These are phyloP conservation scores for Dissophora ornata DNA, from an alignment of 192 early-diverging fungal genomes.

Conservation along the genomic window DNA sequence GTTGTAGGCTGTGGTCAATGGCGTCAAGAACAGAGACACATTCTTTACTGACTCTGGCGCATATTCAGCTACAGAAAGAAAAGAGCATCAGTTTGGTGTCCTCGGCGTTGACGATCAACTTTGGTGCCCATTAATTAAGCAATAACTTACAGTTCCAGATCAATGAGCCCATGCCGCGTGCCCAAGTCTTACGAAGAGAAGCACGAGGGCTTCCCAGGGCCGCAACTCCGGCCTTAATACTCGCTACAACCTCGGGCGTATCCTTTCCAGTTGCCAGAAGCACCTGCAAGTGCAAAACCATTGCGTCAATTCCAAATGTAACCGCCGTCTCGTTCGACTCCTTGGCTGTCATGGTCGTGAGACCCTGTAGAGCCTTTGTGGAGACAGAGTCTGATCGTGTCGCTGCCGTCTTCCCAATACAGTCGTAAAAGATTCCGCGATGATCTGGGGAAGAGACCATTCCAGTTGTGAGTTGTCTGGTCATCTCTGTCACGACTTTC, in stretches of 20 bases:
- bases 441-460: constrained; percentile 76
- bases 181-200: constrained; percentile 72
- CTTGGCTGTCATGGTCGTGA: constrained; percentile 76
- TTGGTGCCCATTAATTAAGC: too few species aligned
- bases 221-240: constrained; percentile 61
- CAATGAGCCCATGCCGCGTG: constrained; percentile 66
- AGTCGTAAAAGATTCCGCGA: constrained; percentile 69
- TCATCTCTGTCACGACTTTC: constrained; percentile 69
- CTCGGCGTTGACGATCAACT: too few species aligned
- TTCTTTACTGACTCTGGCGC: constrained; percentile 20
- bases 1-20: constrained; percentile 63
- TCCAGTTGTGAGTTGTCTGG: constrained; percentile 68
- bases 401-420: constrained; percentile 59
- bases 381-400: constrained; percentile 53
- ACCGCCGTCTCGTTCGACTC: constrained; percentile 83
- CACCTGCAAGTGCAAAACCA: constrained; percentile 63
- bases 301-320: constrained; percentile 67
- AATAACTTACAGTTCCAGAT: constrained; percentile 59
- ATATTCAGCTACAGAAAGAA: constrained; percentile 22
- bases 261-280: constrained; percentile 58
- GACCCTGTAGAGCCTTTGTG: constrained; percentile 66
- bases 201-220: constrained; percentile 73
- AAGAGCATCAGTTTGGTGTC: too few species aligned
- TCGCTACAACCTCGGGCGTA: constrained; percentile 54
- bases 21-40: constrained; percentile 54